These are phyloP conservation scores for Cercospora sp. DNA, from an alignment of 2,329 filamentous ascomycete species.

Conservation along the genomic window DNA sequence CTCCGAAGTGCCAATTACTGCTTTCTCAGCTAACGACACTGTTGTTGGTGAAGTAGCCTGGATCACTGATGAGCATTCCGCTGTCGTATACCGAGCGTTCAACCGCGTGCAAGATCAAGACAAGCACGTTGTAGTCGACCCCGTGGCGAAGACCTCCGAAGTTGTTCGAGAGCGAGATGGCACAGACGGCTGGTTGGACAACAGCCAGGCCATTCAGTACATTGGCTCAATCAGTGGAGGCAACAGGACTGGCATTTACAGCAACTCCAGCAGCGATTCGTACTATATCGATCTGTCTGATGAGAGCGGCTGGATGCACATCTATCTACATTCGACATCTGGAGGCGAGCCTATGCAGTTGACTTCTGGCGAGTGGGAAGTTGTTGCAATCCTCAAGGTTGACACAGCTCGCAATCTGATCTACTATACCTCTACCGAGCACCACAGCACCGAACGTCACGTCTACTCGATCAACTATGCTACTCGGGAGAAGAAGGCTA, in stretches of 20 bases:
- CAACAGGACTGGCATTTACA: slow-evolving; percentile 31
- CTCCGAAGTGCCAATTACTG: slow-evolving; percentile 54
- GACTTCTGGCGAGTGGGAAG: slow-evolving; percentile 63
- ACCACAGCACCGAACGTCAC: slow-evolving; percentile 66
- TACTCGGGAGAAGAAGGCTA: slow-evolving; percentile 55
- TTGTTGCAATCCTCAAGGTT: slow-evolving; percentile 59
- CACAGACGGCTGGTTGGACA: slow-evolving; percentile 63
- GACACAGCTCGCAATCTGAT: slow-evolving; percentile 58
- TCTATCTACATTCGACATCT: slow-evolving; percentile 63
- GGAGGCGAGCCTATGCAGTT: slow-evolving; percentile 53
- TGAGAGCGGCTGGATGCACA: slow-evolving; percentile 63
- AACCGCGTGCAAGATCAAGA: slow-evolving; percentile 68
- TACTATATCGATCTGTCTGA: slow-evolving; percentile 70
- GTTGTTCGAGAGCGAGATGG: slow-evolving; percentile 60
- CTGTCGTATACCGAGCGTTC: slow-evolving; percentile 64
- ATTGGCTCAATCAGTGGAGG: slow-evolving; percentile 48
- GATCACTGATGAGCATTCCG: slow-evolving; percentile 63
- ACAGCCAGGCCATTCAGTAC: slow-evolving; percentile 58
- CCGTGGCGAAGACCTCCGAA: slow-evolving; percentile 48
- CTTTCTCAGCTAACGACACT: slow-evolving; percentile 60
- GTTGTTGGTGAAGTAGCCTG: slow-evolving; percentile 69
- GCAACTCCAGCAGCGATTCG: slow-evolving; percentile 32
- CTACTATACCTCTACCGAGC: slow-evolving; percentile 66
- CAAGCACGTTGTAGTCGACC: slow-evolving; percentile 62
- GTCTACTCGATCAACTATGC: slow-evolving; percentile 65